Evolutionary conservation across 208 protist species (phyloP).

Genomic region (Naegleria gruberi): DNA sequence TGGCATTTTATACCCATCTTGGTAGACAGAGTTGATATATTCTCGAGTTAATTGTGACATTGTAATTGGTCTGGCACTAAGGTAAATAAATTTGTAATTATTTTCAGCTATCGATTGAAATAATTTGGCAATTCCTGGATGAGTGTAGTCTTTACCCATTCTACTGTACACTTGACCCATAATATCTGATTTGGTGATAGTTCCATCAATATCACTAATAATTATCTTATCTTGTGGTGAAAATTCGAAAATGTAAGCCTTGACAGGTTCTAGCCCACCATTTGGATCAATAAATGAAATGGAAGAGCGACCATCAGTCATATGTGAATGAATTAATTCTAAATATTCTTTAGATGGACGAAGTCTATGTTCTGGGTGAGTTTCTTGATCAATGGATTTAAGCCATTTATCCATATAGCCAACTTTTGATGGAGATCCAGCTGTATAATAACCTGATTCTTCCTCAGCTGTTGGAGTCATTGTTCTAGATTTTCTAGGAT

Average conservation of each 20-base stretch:
- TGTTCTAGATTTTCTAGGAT: background rate
- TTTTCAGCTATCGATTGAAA: conserved; percentile 84
- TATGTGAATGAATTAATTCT: background rate
- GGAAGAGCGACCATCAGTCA: background rate
- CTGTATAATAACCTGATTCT: background rate
- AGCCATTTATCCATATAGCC: background rate
- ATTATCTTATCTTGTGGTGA: conserved; percentile 69
- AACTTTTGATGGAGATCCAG: background rate
- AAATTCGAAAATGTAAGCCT: background rate
- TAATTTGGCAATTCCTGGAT: conserved; percentile 79
- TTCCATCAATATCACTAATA: conserved; percentile 96
- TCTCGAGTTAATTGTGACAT: conserved; percentile 65
- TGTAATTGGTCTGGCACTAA: conserved; percentile 72
- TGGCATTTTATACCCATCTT: conserved; percentile 62
- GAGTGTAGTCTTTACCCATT: conserved; percentile 87
- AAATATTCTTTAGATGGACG: background rate
- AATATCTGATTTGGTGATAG: conserved; percentile 92
- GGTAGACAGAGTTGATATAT: conserved; percentile 66
- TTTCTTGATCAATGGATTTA: background rate
- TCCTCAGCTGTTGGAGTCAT: background rate
- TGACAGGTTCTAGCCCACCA: background rate
- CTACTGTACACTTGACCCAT: conserved; percentile 83
- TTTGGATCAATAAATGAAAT: background rate
- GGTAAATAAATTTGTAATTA: conserved; percentile 71
- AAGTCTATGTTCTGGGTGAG: background rate